These are phyloP conservation scores for Fusarium virguliforme DNA, from an alignment of 2,329 filamentous ascomycete species.

Conservation along the genomic window DNA sequence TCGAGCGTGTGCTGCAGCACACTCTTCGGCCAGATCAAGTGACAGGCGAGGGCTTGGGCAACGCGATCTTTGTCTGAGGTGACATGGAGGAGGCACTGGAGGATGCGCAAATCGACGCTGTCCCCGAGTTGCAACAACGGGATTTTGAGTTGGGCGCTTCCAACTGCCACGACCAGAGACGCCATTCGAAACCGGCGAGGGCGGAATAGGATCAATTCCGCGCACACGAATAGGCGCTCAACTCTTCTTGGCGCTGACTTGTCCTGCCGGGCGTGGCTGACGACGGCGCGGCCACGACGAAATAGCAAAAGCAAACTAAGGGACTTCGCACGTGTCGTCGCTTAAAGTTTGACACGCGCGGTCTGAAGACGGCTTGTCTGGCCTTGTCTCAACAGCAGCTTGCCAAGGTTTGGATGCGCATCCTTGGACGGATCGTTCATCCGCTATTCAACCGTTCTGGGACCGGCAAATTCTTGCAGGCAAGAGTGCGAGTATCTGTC, in stretches of 20 bases:
- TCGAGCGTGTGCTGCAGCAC: conserved; percentile 7
- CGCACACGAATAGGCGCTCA: conserved; percentile 11
- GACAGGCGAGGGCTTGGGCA: background rate
- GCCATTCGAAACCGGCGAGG: background rate
- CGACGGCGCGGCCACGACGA: conserved; percentile 36
- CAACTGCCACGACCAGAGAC: conserved; percentile 2
- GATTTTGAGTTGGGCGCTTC: background rate
- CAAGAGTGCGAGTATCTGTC: conserved; percentile 4
- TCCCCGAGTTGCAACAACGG: background rate
- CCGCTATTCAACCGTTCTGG: conserved; percentile 21
- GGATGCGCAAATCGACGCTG: background rate
- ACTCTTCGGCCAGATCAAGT: conserved; percentile 9
- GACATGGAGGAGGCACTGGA: background rate
- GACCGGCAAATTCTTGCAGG: conserved; percentile 11
- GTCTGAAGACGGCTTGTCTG: conserved; percentile 36
- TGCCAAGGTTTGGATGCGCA: conserved; percentile 27
- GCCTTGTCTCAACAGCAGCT: conserved; percentile 39
- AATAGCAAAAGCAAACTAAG: conserved; percentile 44
- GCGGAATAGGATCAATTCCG: conserved; percentile 12
- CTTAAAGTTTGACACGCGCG: conserved; percentile 49
- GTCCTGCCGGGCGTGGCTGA: conserved; percentile 43
- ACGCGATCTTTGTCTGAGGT: background rate
- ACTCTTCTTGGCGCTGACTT: conserved; percentile 36
- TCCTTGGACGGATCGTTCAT: conserved; percentile 25
- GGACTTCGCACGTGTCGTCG: conserved; percentile 50